These are phyloP conservation scores for Drosera capensis DNA, from an alignment of 148 eudicot genomes.

Conservation along the genomic window DNA sequence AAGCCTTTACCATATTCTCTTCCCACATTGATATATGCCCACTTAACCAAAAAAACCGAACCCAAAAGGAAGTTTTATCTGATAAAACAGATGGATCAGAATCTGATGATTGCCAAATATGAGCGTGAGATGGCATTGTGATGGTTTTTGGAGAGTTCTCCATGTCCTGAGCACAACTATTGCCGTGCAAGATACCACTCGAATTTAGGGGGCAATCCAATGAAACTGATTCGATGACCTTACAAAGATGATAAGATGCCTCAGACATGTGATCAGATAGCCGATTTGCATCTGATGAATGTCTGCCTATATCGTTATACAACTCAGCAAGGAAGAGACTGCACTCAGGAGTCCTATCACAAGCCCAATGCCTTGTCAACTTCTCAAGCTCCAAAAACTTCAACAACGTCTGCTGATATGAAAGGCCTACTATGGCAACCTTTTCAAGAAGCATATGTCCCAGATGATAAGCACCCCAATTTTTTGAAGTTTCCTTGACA, in stretches of 20 bases:
- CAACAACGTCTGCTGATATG: conserved; percentile 35
- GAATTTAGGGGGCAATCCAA: conserved; percentile 32
- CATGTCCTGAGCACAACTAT: conserved; percentile 8
- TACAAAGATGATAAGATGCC: conserved; percentile 70
- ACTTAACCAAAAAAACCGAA: conserved; percentile 77
- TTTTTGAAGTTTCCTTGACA: conserved; percentile 36
- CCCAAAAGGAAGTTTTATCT: conserved; percentile 63
- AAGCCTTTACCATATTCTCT: conserved; percentile 63
- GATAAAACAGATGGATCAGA: conserved; percentile 21
- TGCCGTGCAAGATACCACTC: conserved; percentile 15
- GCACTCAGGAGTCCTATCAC: conserved; percentile 65
- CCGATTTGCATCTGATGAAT: conserved; percentile 35
- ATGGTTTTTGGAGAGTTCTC: conserved; percentile 15
- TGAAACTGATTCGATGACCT: conserved; percentile 66
- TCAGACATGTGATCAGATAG: conserved; percentile 44
- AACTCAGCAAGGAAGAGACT: conserved; percentile 87
- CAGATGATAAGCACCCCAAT: conserved; percentile 65
- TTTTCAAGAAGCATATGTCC: conserved; percentile 77
- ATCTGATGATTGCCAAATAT: conserved; percentile 12
- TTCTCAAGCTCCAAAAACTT: conserved; percentile 77
- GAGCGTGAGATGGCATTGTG: conserved; percentile 18
- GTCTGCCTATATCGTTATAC: conserved; percentile 56
- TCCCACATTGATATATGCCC: conserved; percentile 65
- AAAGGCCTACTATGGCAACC: conserved; percentile 38
- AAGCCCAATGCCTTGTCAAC: conserved; percentile 60